Conservation (phyloP, 345 rosid genomes). For the Syzygium oleosum region DNA sequence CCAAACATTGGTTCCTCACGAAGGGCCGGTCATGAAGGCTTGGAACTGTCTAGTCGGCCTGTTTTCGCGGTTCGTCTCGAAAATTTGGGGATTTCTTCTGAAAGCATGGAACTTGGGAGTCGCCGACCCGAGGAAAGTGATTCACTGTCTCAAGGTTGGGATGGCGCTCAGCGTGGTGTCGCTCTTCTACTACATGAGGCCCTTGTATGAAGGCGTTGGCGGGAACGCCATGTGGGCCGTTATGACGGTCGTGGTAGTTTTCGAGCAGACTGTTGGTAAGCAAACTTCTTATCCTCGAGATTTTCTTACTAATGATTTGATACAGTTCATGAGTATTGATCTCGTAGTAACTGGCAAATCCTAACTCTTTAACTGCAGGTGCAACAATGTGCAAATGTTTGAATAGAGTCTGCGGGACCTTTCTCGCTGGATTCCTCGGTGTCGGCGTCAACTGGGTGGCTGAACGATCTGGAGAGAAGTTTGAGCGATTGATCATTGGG, state of each 20-base stretch:
- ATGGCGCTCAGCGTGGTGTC: constrained; percentile 57
- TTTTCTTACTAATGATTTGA: background rate
- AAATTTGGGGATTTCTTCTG: constrained; percentile 18
- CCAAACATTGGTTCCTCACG: constrained; percentile 21
- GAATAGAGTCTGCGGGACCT: constrained; percentile 61
- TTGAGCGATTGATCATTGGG: constrained; percentile 44
- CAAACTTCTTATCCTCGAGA: background rate
- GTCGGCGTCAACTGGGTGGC: constrained; percentile 60
- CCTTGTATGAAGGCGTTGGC: constrained; percentile 60
- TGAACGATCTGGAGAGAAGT: constrained; percentile 30
- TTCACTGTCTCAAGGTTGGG: constrained; percentile 71
- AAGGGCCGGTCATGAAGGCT: constrained; percentile 2
- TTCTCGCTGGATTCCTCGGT: constrained; percentile 60
- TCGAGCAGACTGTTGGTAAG: constrained; percentile 55
- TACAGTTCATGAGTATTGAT: background rate
- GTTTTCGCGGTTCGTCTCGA: constrained; percentile 2
- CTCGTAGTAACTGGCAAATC: constrained; percentile 8
- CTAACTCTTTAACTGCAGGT: constrained; percentile 44
- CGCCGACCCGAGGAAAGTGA: constrained; percentile 54
- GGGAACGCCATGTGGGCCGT: constrained; percentile 71
- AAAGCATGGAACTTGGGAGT: constrained; percentile 53
- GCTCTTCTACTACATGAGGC: constrained; percentile 61
- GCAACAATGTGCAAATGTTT: constrained; percentile 52
- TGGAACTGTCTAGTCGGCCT: constrained; percentile 18
- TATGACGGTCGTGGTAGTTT: constrained; percentile 75